These are phyloP conservation scores for Hyaloscypha hepaticicola DNA, from an alignment of 495 filamentous ascomycete species.

Conservation along the genomic window DNA sequence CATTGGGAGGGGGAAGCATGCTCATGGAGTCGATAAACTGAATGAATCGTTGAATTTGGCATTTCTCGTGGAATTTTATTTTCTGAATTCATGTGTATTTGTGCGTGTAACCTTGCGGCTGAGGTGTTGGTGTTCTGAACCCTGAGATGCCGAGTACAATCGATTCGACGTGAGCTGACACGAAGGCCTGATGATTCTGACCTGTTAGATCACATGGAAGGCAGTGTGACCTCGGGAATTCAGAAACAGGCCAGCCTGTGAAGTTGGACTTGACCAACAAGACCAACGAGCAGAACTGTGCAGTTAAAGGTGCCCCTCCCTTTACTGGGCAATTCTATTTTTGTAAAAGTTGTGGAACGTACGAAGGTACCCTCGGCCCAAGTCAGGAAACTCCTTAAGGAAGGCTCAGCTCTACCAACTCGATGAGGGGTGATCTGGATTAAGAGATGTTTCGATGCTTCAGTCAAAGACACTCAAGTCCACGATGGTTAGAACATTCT, in stretches of 20 bases:
- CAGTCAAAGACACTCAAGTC: too few species aligned
- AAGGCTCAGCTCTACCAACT: too few species aligned
- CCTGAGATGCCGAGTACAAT: background rate
- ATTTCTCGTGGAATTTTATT: background rate
- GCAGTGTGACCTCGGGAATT: background rate
- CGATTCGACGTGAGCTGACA: background rate
- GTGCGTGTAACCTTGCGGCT: slow-evolving; percentile 3
- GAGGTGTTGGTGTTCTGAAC: background rate
- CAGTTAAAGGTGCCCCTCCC: too few species aligned
- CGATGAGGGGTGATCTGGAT: too few species aligned
- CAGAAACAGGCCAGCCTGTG: background rate
- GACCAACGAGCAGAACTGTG: background rate
- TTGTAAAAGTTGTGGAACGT: too few species aligned
- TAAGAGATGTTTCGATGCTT: too few species aligned
- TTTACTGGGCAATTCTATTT: too few species aligned
- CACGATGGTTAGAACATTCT: too few species aligned
- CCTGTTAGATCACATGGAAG: background rate
- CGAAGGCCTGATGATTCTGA: background rate
- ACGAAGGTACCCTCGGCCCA: too few species aligned
- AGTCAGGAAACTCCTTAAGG: too few species aligned
- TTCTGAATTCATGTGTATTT: background rate
- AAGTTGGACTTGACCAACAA: background rate
- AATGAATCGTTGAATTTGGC: background rate
- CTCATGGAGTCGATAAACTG: background rate
- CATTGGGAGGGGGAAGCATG: background rate